Evolutionary conservation across 768 basidiomycete genomes (phyloP), one percentile per base, ranked within the genome.

Genomic region (Leccinellum albellum): DNA sequence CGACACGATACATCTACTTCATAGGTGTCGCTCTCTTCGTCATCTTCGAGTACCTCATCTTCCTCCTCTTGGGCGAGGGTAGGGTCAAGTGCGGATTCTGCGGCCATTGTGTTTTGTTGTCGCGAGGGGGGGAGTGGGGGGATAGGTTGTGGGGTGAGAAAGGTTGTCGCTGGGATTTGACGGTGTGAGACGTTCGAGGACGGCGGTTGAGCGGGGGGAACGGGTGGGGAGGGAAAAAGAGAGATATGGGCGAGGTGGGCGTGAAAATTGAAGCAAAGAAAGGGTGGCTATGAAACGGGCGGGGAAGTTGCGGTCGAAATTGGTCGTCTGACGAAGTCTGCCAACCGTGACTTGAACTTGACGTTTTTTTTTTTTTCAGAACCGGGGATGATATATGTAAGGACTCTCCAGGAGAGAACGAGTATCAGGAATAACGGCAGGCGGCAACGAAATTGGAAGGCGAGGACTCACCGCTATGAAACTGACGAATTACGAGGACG

Each of bases 1-100:
- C 8, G 14, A 45, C 10, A 47, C 53, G n/a, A 47, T 50, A 70
- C 69, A 59, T 71, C 65, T 24, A 58, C 3, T 0, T 66, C 69
- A 48, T 71, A 73, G 2, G 17, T n/a, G 21, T 70, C 70, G 28
- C 61, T 69, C 28, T 72, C 68, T n/a, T 73, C 71, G 13, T 51
- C 69, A 2, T 63, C 64, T 6, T 61, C 51, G 21, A 6, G 3
- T 28, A 57, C 60, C 14, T 62, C 57, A 8, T 32, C n/a, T 26
- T 37, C 46, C 33, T 65, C 60, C 21, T 58, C 45, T 1, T 3
- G 14, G 0, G 6, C 0, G 37, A 49, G 10, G 10, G 54, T 48
- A 5, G 63, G 58, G 31, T 73, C 59, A 10, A 45, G 21, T 1
- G 57, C 17, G 24, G 67, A 61, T 53, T 70, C 56, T 46, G 64